Evolutionary conservation across 2,329 filamentous ascomycete genomes (phyloP).

Genomic region (Boeremia lycopersici): DNA sequence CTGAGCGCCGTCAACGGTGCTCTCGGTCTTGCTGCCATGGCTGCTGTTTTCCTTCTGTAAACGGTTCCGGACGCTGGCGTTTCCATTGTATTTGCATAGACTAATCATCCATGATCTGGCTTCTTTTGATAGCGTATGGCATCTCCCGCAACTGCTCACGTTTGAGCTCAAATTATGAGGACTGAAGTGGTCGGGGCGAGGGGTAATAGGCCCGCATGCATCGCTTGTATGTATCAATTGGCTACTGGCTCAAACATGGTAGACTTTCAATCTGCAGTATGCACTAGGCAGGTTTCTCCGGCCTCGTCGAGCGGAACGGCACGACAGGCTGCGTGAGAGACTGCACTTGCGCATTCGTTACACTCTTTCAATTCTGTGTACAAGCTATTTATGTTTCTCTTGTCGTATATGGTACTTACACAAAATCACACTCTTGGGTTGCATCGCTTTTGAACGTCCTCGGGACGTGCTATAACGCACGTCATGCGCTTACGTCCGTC

Average conservation of each 20-base stretch:
- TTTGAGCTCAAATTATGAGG: constrained; percentile 30
- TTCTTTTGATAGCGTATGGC: constrained; percentile 43
- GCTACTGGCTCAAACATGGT: constrained; percentile 37
- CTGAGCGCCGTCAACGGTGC: constrained; percentile 50
- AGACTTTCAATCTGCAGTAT: constrained; percentile 44
- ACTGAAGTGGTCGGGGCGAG: constrained; percentile 31
- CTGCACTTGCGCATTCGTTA: constrained; percentile 31
- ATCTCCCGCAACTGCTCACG: constrained; percentile 33
- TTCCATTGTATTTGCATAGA: constrained; percentile 48
- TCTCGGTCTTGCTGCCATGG: constrained; percentile 54
- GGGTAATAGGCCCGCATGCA: constrained; percentile 39
- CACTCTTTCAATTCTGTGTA: constrained; percentile 32
- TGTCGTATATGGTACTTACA: background rate
- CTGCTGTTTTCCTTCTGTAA: constrained; percentile 57
- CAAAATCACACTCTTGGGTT: constrained; percentile 3
- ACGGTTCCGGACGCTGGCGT: constrained; percentile 45
- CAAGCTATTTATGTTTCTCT: constrained; percentile 2
- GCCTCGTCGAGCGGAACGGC: constrained; percentile 25
- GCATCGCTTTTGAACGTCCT: background rate
- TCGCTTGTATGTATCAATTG: constrained; percentile 46
- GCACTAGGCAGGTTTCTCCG: constrained; percentile 29
- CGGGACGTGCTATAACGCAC: background rate
- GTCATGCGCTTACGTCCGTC: constrained; percentile 4
- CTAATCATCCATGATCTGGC: constrained; percentile 42
- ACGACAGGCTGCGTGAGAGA: constrained; percentile 29